Evolutionary conservation across 305 asterid species (phyloP).

Genomic region (Plantago coronopus): DNA sequence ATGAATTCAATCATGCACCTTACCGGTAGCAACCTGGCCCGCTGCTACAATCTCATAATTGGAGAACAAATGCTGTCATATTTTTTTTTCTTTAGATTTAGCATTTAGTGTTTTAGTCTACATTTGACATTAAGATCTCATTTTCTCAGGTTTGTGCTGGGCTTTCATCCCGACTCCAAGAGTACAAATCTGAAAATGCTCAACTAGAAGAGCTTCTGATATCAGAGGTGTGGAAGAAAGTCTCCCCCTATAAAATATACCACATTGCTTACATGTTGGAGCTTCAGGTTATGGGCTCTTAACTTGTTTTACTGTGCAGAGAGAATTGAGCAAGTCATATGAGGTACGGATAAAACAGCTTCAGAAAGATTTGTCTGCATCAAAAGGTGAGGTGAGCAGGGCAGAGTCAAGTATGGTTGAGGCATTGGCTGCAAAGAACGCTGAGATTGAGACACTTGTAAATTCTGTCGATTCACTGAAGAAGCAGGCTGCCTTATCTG

Average conservation of each 20-base stretch:
- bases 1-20: slow-evolving; percentile 6
- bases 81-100: not conserved
- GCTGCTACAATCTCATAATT: slow-evolving; percentile 5
- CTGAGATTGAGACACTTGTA: slow-evolving; percentile 89
- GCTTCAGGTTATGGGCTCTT: slow-evolving; percentile 23
- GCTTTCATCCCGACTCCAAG: slow-evolving; percentile 97
- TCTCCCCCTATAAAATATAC: slow-evolving; percentile 12
- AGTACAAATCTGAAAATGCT: slow-evolving; percentile 96
- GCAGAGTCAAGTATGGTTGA: slow-evolving; percentile 82
- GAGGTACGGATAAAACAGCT: slow-evolving; percentile 82
- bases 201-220: slow-evolving; percentile 94
- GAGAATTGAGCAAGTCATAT: slow-evolving; percentile 85
- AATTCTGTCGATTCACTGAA: slow-evolving; percentile 72
- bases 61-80: not conserved
- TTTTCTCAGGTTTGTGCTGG: slow-evolving; percentile 92
- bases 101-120: slow-evolving; percentile 8
- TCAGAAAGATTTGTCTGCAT: slow-evolving; percentile 65
- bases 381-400: slow-evolving; percentile 76
- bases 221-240: slow-evolving; percentile 65
- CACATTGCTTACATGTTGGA: not conserved
- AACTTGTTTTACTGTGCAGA: slow-evolving; percentile 47
- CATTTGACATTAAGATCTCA: slow-evolving; percentile 16
- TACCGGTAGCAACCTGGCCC: slow-evolving; percentile 13
- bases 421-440: slow-evolving; percentile 90
- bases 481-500: slow-evolving; percentile 90